Evolutionary conservation across 495 filamentous ascomycete genomes (phyloP).

Genomic region (Tuber indicum): DNA sequence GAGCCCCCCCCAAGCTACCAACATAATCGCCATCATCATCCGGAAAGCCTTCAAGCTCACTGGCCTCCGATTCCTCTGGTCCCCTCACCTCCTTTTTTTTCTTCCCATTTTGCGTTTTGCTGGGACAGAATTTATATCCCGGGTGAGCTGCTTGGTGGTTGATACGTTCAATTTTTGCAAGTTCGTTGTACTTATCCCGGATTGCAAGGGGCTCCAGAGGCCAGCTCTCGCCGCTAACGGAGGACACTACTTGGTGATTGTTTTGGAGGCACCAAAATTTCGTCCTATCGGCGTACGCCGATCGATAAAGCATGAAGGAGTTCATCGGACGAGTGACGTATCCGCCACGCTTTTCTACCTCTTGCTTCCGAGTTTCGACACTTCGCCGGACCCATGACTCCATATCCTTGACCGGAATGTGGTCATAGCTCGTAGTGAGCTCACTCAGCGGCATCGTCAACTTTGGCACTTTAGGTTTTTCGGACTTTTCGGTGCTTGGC

Average conservation of each 20-base stretch:
- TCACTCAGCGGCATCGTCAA: slow-evolving; percentile 68
- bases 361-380: slow-evolving; percentile 56
- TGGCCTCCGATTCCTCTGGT: slow-evolving; percentile 43
- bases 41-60: slow-evolving; percentile 43
- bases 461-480: slow-evolving; percentile 48
- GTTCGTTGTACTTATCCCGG: slow-evolving; percentile 69
- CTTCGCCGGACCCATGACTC: slow-evolving; percentile 71
- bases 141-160: slow-evolving; percentile 86
- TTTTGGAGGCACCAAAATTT: slow-evolving; percentile 78
- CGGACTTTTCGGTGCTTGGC: slow-evolving; percentile 33
- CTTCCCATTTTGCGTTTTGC: slow-evolving; percentile 54
- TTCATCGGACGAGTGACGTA: slow-evolving; percentile 94
- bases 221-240: slow-evolving; percentile 79
- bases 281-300: slow-evolving; percentile 78
- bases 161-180: slow-evolving; percentile 71
- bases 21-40: slow-evolving; percentile 38
- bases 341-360: slow-evolving; percentile 64
- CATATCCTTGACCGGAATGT: slow-evolving; percentile 70
- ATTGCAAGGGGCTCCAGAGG: slow-evolving; percentile 65
- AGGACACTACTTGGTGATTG: slow-evolving; percentile 91
- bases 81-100: slow-evolving; percentile 52
- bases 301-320: slow-evolving; percentile 96
- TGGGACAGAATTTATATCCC: slow-evolving; percentile 89
- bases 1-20: slow-evolving; percentile 36
- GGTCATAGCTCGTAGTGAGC: slow-evolving; percentile 60